A percentile compares a stretch with the other conserved stretches of the same genome.
Evolutionary conservation across 2,329 filamentous ascomycete species (phyloP).

Genomic region (Colletotrichum liaoningense): DNA sequence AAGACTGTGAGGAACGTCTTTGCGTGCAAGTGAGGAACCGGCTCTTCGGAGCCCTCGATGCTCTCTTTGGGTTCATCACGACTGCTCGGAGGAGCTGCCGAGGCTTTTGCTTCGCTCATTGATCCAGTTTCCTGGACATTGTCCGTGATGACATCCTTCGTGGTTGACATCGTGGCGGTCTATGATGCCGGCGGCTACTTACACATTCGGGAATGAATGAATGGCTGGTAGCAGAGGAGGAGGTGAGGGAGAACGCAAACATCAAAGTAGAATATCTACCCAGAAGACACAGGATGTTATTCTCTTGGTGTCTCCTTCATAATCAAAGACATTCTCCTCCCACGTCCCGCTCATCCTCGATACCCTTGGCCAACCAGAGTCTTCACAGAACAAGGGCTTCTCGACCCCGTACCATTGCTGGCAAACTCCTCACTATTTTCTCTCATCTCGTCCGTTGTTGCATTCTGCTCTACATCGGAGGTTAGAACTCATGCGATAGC

Average conservation of each 20-base stretch:
- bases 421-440: not conserved
- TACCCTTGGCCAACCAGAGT: not conserved
- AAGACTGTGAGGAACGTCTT: constrained; percentile 48
- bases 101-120: not conserved
- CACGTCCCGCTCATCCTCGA: not conserved
- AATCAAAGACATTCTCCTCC: not conserved
- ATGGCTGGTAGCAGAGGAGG: not conserved
- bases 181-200: not conserved
- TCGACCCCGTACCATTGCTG: not conserved
- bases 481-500: not conserved
- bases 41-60: not conserved
- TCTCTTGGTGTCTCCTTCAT: not conserved
- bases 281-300: not conserved
- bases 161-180: not conserved
- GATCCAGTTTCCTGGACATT: not conserved
- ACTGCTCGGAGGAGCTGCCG: not conserved
- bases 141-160: not conserved
- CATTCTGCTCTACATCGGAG: not conserved
- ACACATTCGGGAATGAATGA: not conserved
- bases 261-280: not conserved
- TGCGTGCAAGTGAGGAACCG: constrained; percentile 41
- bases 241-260: not conserved
- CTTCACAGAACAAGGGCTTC: not conserved
- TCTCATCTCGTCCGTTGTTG: not conserved
- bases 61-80: not conserved